These are phyloP conservation scores for Tylopilus plumbeoviolaceoides DNA, from an alignment of 768 basidiomycete genomes.

Conservation along the genomic window DNA sequence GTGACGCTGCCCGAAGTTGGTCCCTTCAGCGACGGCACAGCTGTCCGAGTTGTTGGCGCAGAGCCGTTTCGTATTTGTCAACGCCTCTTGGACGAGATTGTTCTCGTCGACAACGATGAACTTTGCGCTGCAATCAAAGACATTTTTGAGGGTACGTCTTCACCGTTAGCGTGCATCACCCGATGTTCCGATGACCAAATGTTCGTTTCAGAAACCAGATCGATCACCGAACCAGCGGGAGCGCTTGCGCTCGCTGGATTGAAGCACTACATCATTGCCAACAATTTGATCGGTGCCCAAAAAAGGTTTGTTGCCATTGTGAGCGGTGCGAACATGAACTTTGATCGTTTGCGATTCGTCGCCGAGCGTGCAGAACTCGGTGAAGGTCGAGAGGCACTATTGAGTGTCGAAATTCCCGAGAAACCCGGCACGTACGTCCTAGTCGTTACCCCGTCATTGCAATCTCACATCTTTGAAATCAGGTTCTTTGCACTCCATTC, in stretches of 20 bases:
- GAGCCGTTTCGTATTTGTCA: conserved; percentile 94
- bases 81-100: conserved; percentile 74
- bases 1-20: conserved; percentile 87
- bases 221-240: conserved; percentile 94
- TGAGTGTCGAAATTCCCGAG: conserved; percentile 95
- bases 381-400: conserved; percentile 88
- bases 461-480: conserved; percentile 4
- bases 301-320: conserved; percentile 90
- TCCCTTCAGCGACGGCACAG: conserved; percentile 96
- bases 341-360: conserved; percentile 94
- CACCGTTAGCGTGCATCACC: background rate
- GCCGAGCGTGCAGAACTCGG: conserved; percentile 97
- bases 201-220: conserved; percentile 66
- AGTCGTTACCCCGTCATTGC: background rate
- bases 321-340: conserved; percentile 99
- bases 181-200: background rate
- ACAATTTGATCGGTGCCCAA: conserved; percentile 76
- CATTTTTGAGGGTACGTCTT: conserved; percentile 82
- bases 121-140: conserved; percentile 99
- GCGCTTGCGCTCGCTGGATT: conserved; percentile 89
- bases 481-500: conserved; percentile 89
- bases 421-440: conserved; percentile 73
- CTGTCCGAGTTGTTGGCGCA: conserved; percentile 91
- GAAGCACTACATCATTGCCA: conserved; percentile 79
- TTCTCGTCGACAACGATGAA: conserved; percentile 90